These are phyloP conservation scores for cucumber (Cucumis sativus) DNA, from an alignment of 306 rosid genomes.

Conservation along the genomic window DNA sequence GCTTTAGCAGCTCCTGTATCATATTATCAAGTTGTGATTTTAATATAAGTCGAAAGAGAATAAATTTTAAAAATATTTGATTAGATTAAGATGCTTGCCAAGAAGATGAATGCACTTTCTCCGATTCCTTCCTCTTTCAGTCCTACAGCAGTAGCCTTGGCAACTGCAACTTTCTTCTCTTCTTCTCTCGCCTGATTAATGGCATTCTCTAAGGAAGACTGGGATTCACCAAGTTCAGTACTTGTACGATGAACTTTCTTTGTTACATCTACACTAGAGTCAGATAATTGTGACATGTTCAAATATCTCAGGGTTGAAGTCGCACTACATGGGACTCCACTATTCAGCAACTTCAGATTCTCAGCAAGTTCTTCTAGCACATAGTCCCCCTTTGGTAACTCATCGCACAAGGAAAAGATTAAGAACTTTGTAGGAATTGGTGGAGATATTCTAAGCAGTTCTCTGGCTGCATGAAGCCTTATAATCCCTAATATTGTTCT, in stretches of 20 bases:
- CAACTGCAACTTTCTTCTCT: slow-evolving; percentile 58
- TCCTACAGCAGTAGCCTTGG: slow-evolving; percentile 67
- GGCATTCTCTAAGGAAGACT: slow-evolving; percentile 36
- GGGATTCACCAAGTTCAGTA: slow-evolving; percentile 11
- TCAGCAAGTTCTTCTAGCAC: slow-evolving; percentile 70
- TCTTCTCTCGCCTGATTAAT: slow-evolving; percentile 65
- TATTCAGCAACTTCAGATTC: slow-evolving; percentile 37
- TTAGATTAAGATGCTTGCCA: slow-evolving; percentile 23
- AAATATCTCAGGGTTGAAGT: slow-evolving; percentile 41
- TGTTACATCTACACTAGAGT: slow-evolving; percentile 16
- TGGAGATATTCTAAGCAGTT: slow-evolving; percentile 76
- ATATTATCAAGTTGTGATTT: slow-evolving; percentile 6
- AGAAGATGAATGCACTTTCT: slow-evolving; percentile 42
- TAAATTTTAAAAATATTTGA: not conserved
- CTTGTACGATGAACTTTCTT: slow-evolving; percentile 16
- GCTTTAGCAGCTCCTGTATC: slow-evolving; percentile 63
- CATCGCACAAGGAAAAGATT: slow-evolving; percentile 66
- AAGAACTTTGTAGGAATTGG: slow-evolving; percentile 78
- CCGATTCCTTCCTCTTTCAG: slow-evolving; percentile 74
- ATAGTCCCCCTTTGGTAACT: slow-evolving; percentile 79
- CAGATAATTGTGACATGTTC: slow-evolving; percentile 24
- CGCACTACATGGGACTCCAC: slow-evolving; percentile 51
- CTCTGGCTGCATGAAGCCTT: slow-evolving; percentile 92
- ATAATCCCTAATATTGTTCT: slow-evolving; percentile 70
- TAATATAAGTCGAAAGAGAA: not conserved